Base-by-base conservation (phyloP, 768 basidiomycete species). In the Psilocybe azurescens region DNA sequence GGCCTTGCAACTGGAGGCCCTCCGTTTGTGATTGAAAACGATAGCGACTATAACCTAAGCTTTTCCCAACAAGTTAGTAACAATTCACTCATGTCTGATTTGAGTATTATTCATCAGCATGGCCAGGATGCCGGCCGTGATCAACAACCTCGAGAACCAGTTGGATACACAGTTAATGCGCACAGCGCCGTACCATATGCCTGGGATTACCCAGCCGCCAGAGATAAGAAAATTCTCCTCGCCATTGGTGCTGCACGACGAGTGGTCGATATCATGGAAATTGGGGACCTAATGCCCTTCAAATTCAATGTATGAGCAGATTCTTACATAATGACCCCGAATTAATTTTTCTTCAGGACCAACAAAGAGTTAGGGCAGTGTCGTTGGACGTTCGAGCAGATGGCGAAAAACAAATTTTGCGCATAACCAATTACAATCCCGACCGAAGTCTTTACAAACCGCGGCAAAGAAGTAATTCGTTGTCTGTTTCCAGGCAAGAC, bases 311-410 rank as follows among this genome's bases (percentile, higher is more conserved):
- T 94, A 66, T 62, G 86, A 78, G 32, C 20, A 58, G 29, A 50
- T 50, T 36, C 36, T 33, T 13, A 33, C 5, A 11, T 55, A 14
- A 13, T 41, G 2, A 13, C 18, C 53, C 14, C 3, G 33, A 18
- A 6, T 50, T 16, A 32, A 41, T 52, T 20, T 18, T 18, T 5
- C 33, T n/a, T 51, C 60, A 89, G 88, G 79, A 81, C 60, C 78
- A 83, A 41, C 81, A 86, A 70, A 82, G 84, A 32, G 77, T 82
- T n/a, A 81, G 81, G 59, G 85, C 83, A 1, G 85, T 99, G 6
- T 96, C 97, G 0, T 78, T 98, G 65, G 97, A 99, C 71, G 91
- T 99, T 44, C 89, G 93, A 24, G 97, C 96, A 2, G 93, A 96
- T 66, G 91, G 87, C 3, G 85, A 87, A 38, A 89, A 87, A 58